Evolutionary conservation across 352 stramenopile genomes (phyloP), one percentile per base, ranked within the genome.

Genomic region (Phytophthora cryptogea): DNA sequence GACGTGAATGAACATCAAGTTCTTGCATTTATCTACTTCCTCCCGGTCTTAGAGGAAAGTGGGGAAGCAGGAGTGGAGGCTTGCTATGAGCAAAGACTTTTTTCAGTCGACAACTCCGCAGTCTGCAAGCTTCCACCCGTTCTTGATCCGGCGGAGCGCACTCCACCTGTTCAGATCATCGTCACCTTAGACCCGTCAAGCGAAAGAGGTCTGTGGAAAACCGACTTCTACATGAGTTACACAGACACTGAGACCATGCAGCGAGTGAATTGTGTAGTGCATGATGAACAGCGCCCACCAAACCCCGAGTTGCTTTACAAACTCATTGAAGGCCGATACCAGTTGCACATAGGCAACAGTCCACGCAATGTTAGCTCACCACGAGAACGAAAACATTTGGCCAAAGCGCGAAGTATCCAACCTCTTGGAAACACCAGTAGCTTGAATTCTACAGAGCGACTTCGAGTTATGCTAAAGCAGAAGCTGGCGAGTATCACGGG

Each of bases 261-360:
- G 54, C 50, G 55, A 9, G 50, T 81, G 1, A 62, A 85, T 27
- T 92, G 83, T 49, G 45, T 8, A 20, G 72, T 68, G 7, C 57
- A 63, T 14, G 63, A 78, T 35, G 44, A 64, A 26, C 65, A 64
- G 23, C 56, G 70, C 2, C 65, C 62, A 31, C 55, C 67, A 2
- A 61, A 67, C 16, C 53, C 49, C 16, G 43, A 56, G 6, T 8
- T 88, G 5, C 37, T 74, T 8, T 62, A 59, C 40, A 64, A 78
- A n/a, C 68, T 77, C 16, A 74, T 90, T 39, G 55, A 74, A 59
- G 83, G 83, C 13, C 79, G 68, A 6, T 87, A 88, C 44, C 63
- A 63, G 0, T 47, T 92, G 41, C 89, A 73, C 42, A 42, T 92
- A 7, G 83, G 83, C 30, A 90, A 89, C 39, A 89, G 83, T 53